Percentiles rank a stretch among this genome's conserved stretches.
Conservation (phyloP, 352 stramenopile species). For the Globisporangium echinulatum region DNA sequence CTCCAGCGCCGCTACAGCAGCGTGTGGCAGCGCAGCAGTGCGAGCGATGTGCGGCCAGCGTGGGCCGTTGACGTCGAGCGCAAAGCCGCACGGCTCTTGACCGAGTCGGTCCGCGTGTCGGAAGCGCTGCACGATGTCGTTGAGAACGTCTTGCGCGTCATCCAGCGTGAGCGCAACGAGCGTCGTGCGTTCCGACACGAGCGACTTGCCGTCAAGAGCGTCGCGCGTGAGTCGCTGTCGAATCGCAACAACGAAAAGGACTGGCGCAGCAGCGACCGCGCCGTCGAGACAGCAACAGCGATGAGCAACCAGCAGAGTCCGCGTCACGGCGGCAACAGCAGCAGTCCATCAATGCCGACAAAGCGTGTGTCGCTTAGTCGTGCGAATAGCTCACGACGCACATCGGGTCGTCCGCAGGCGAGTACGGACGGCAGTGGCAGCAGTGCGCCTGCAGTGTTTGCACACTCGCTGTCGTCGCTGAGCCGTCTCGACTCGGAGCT, state of each 20-base stretch:
- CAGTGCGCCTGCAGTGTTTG: constrained; percentile 18
- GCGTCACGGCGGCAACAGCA: not conserved
- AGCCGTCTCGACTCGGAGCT: constrained; percentile 55
- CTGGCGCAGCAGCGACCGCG: constrained; percentile 10
- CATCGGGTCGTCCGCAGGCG: not conserved
- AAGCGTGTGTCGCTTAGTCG: constrained; percentile 2
- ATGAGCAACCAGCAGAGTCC: constrained; percentile 3
- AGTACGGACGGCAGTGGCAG: not conserved
- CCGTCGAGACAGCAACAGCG: not conserved
- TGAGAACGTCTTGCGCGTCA: constrained; percentile 30
- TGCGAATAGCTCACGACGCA: not conserved
- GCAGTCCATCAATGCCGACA: not conserved
- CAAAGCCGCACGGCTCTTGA: constrained; percentile 43
- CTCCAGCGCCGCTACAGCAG: constrained; percentile 45
- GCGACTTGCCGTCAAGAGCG: not conserved
- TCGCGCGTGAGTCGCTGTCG: constrained; percentile 4
- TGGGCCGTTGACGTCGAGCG: constrained; percentile 60
- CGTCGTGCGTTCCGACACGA: constrained; percentile 31
- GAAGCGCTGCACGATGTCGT: constrained; percentile 47
- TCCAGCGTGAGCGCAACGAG: constrained; percentile 39
- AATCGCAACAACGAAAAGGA: constrained; percentile 2
- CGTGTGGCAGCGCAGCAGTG: constrained; percentile 23
- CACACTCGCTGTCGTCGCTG: constrained; percentile 46
- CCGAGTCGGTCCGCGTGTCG: constrained; percentile 47
- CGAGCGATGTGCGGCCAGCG: constrained; percentile 22